phyloP scores from a whole-genome alignment of 108 stramenopile genomes.

The Nannochloropsis gaditana region DNA sequence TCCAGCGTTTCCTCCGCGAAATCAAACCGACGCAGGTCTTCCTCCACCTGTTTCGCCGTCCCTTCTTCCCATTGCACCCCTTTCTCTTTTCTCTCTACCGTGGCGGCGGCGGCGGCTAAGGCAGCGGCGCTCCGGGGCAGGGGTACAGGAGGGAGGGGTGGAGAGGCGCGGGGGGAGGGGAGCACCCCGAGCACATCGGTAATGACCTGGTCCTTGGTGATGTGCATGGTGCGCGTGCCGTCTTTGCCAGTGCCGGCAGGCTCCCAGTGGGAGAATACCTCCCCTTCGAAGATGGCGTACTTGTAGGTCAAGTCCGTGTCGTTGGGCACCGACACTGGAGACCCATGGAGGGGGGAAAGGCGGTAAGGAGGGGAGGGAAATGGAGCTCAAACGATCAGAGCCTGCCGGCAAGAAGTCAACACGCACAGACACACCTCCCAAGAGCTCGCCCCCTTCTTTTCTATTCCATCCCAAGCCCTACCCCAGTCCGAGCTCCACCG shows the following conservation, averaged over 20 bases:
- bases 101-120: not conserved
- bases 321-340: not conserved
- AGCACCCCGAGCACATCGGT: not conserved
- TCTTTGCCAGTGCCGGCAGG: not conserved
- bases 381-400: not conserved
- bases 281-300: conserved; percentile 15
- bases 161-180: not conserved
- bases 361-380: not conserved
- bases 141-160: not conserved
- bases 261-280: conserved; percentile 16
- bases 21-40: not conserved
- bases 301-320: conserved; percentile 17
- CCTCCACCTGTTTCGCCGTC: not conserved
- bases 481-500: conserved; percentile 16
- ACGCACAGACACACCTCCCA: too few species aligned
- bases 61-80: not conserved
- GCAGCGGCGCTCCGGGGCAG: not conserved
- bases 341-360: not conserved
- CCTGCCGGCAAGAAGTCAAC: too few species aligned
- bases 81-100: not conserved
- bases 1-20: not conserved
- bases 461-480: not conserved
- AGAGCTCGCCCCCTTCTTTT: too few species aligned
- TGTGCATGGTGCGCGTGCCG: not conserved
- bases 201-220: not conserved